Base-by-base conservation (phyloP, 768 basidiomycete species). In the Symmetrospora coprosmae region DNA sequence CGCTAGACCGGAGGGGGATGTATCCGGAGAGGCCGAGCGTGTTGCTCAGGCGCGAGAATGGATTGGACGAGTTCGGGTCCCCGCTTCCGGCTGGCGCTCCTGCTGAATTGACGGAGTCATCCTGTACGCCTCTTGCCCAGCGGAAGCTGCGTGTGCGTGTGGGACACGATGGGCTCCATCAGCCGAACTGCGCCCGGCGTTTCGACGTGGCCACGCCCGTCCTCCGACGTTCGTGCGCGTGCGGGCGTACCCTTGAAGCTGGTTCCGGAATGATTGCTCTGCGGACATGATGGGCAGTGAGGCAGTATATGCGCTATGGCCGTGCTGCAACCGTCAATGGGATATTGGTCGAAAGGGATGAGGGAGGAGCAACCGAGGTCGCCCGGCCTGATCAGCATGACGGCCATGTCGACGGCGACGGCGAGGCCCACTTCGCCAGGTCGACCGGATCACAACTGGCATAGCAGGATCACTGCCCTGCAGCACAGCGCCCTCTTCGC, bases 1-100 rank as follows among this genome's bases (percentile, higher is more conserved):
- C 87, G 63, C 70, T 80, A 2, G 84, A 85, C 38, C 87, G 78
- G 62, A 96, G 75, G 0, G 92, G 94, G 47, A 97, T 82, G 69
- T 94, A 94, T n/a, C 72, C 71, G 2, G 85, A 85, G 49, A 96
- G 77, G 17, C 85, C 80, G 60, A 81, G 85, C 75, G 91, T 92
- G 71, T 31, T 50, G 31, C 34, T 50, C 21, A 91, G 87, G 28
- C 88, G 78, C 13, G 85, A 81, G 71, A 96, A 89, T 2, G 86
- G 82, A 69, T 85, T 85, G 28, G 67, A 61, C 2, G 74, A 72
- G 53, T 61, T 30, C 2, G 66, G 50, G 7, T 67, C 58, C 8
- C 66, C 28, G 1, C 64, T 31, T 8, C 65, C 13, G 19, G 46
- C 34, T 9, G 47, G 11, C 41, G 48, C 47, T 14, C 16, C 37